Conservation (phyloP, 805 yeast genomes). For the Maudiozyma serrabonitensis region DNA sequence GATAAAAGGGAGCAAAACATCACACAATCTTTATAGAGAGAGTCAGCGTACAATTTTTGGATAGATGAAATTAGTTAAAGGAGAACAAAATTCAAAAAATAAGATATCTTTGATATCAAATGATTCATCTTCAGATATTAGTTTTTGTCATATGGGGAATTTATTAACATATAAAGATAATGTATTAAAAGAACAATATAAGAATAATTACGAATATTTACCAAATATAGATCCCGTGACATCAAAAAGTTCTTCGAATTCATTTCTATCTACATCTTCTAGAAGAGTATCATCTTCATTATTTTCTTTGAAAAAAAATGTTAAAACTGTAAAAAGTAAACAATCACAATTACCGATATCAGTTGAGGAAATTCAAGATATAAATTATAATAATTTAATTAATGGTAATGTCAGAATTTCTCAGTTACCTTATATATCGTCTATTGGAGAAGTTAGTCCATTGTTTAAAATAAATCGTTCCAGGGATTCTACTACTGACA, state of each 20-base stretch:
- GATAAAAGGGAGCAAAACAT: too few species aligned
- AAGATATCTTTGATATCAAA: not conserved
- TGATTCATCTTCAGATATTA: not conserved
- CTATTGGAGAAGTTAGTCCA: not conserved
- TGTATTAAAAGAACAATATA: not conserved
- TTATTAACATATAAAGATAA: not conserved
- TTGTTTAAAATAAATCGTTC: not conserved
- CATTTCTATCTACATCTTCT: not conserved
- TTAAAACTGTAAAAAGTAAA: not conserved
- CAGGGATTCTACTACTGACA: not conserved
- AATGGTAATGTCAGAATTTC: not conserved
- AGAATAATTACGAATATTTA: not conserved
- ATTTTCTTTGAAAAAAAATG: not conserved
- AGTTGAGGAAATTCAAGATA: conserved; percentile 1
- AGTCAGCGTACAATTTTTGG: too few species aligned
- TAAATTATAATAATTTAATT: not conserved
- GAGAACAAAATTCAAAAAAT: not conserved
- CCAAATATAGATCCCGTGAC: too few species aligned
- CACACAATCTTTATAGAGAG: too few species aligned
- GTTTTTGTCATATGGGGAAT: not conserved
- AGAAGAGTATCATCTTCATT: not conserved
- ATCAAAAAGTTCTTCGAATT: not conserved
- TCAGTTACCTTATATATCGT: not conserved
- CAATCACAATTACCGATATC: not conserved
- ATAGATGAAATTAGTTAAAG: not conserved